Evolutionary conservation across 1,139 yeast genomes (phyloP).

Genomic region (Zygoascus meyerae): DNA sequence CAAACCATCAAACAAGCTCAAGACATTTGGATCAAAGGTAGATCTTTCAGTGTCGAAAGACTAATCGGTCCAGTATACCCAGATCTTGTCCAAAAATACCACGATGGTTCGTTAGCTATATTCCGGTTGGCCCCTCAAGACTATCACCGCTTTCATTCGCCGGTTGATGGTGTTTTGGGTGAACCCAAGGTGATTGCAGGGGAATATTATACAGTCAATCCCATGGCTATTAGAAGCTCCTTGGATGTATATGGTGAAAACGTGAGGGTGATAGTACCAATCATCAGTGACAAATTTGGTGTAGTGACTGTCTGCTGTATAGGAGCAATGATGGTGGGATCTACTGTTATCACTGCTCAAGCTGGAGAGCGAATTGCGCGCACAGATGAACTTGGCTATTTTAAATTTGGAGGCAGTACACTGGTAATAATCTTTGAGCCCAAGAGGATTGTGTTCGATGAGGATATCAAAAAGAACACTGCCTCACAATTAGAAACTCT

Average conservation of each 20-base stretch:
- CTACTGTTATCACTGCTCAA: conserved; percentile 66
- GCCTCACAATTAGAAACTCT: conserved; percentile 68
- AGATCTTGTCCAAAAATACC: conserved; percentile 43
- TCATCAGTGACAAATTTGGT: conserved; percentile 70
- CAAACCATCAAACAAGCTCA: conserved; percentile 58
- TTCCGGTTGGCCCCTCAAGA: conserved; percentile 96
- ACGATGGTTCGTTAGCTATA: conserved; percentile 61
- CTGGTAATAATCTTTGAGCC: conserved; percentile 54
- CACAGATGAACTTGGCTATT: conserved; percentile 87
- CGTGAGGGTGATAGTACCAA: conserved; percentile 69
- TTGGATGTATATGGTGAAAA: conserved; percentile 93
- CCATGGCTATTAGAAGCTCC: conserved; percentile 88
- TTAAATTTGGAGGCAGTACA: conserved; percentile 95
- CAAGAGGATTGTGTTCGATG: conserved; percentile 52
- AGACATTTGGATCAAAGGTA: conserved; percentile 85
- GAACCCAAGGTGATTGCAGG: conserved; percentile 69
- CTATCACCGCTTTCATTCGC: conserved; percentile 88
- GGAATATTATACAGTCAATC: conserved; percentile 92
- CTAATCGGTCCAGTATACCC: conserved; percentile 56
- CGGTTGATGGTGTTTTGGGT: conserved; percentile 70
- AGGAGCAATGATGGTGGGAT: conserved; percentile 99
- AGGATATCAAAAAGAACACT: conserved; percentile 68
- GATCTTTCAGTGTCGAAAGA: conserved; percentile 62
- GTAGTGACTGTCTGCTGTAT: conserved; percentile 72
- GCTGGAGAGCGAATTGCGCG: conserved; percentile 54